Evolutionary conservation across 352 stramenopile species (phyloP).

Genomic region (Phytophthora ramorum): DNA sequence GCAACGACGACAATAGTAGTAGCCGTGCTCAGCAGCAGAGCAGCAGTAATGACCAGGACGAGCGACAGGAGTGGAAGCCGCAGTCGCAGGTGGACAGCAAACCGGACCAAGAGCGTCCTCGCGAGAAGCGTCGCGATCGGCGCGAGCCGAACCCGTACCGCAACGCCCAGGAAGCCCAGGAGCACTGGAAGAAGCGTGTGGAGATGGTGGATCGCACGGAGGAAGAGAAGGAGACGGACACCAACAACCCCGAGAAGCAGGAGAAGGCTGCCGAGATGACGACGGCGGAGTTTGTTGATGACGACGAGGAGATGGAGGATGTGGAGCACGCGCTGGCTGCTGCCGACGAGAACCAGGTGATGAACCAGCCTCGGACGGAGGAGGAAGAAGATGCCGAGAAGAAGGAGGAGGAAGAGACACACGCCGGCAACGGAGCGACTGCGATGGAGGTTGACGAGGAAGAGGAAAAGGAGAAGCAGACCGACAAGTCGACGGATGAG

Average conservation of each 20-base stretch:
- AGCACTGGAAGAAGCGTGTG: conserved; percentile 98
- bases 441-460: conserved; percentile 80
- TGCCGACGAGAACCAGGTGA: conserved; percentile 72
- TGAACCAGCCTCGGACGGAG: conserved; percentile 57
- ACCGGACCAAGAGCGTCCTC: conserved; percentile 49
- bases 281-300: conserved; percentile 72
- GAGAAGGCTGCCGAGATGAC: conserved; percentile 50
- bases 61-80: conserved; percentile 61
- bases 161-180: conserved; percentile 94
- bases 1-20: conserved; percentile 64
- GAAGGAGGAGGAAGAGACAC: conserved; percentile 53
- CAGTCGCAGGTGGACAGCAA: conserved; percentile 54
- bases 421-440: conserved; percentile 45
- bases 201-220: conserved; percentile 81
- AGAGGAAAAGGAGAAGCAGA: conserved; percentile 47
- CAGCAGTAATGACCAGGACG: conserved; percentile 64
- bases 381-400: conserved; percentile 53
- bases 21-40: conserved; percentile 59
- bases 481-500: conserved; percentile 38
- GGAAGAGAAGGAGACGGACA: conserved; percentile 48
- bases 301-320: conserved; percentile 71
- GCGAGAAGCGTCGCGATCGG: conserved; percentile 81
- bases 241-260: conserved; percentile 43
- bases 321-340: conserved; percentile 70
- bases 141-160: conserved; percentile 96